phyloP scores from a whole-genome alignment of 2,329 filamentous ascomycete genomes.

The Colletotrichum graminicola region DNA sequence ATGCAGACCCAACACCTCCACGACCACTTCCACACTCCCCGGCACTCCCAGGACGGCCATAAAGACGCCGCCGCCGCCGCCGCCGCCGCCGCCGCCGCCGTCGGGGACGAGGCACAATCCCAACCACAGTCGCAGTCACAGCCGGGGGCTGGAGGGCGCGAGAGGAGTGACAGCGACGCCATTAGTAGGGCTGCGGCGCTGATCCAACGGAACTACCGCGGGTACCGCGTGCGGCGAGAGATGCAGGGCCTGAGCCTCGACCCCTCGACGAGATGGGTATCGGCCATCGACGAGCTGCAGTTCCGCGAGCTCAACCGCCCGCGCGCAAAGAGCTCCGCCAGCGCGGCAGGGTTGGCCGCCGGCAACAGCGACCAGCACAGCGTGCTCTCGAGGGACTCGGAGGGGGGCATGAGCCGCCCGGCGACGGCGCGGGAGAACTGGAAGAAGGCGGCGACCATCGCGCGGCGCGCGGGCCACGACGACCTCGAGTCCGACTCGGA shows the following conservation, averaged over 20 bases:
- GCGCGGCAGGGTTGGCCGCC: conserved; percentile 40
- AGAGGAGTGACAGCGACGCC: conserved; percentile 42
- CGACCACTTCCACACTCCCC: conserved; percentile 39
- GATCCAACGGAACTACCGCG: conserved; percentile 81
- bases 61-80: background rate
- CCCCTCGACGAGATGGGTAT: conserved; percentile 77
- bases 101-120: conserved; percentile 1
- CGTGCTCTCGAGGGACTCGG: conserved; percentile 32
- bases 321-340: conserved; percentile 50
- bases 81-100: background rate
- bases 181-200: conserved; percentile 63
- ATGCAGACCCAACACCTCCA: conserved; percentile 49
- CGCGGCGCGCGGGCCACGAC: conserved; percentile 78
- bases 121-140: conserved; percentile 10
- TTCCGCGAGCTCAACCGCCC: conserved; percentile 65
- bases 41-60: conserved; percentile 24
- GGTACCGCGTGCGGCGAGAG: conserved; percentile 79
- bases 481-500: conserved; percentile 62
- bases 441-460: conserved; percentile 79
- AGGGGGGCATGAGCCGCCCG: conserved; percentile 40
- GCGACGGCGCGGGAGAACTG: conserved; percentile 74
- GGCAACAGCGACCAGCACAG: conserved; percentile 37
- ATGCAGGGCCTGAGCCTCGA: conserved; percentile 77
- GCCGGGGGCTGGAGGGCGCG: background rate
- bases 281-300: conserved; percentile 71